Evolutionary conservation across 2,329 filamentous ascomycete genomes (phyloP), one percentile per base, ranked within the genome.

Genomic region (Ceratocystis variospora): DNA sequence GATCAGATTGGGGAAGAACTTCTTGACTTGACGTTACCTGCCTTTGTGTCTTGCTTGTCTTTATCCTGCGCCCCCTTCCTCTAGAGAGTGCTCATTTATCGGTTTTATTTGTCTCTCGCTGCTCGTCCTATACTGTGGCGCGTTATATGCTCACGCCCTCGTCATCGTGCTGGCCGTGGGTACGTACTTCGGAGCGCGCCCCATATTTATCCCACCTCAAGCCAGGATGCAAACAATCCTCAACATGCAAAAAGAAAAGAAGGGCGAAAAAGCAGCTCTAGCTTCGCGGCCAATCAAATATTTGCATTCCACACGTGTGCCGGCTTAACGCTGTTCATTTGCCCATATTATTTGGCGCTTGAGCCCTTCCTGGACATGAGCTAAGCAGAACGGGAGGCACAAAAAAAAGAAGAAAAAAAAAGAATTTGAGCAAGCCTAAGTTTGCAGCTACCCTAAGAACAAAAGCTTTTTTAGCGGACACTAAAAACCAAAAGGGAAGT

Each of bases 281-380:
- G 50, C 45, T 45, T 28, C 3, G n/a, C 8, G 12, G 19, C 63
- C 63, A 64, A 64, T 64, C 63, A 59, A 53, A 64, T 33, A 19
- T n/a, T 22, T 2, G 15, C 4, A 45, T 19, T 41, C 10, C 33
- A 57, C 63, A 64, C 63, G 63, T 64, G 63, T 64, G 50, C 33
- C 37, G 31, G n/a, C 48, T 31, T 17, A 5, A 33, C 8, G 37
- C 12, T 19, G 10, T 48, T 62, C 59, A 57, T 64, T 64, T 67
- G 37, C 55, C 44, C 15, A 5, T 61, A 12, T 59, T 25, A n/a
- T 37, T 59, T 37, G 5, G 31, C 31, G 55, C 31, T 59, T 33
- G 55, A 59, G 19, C 31, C 55, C 55, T 37, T n/a, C 28, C 17
- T 37, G 8, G 55, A 59, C 44, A 31, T 22, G 10, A 31, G 45